These are phyloP conservation scores for Quercus wislizeni DNA, from an alignment of 306 rosid genomes.

Conservation along the genomic window DNA sequence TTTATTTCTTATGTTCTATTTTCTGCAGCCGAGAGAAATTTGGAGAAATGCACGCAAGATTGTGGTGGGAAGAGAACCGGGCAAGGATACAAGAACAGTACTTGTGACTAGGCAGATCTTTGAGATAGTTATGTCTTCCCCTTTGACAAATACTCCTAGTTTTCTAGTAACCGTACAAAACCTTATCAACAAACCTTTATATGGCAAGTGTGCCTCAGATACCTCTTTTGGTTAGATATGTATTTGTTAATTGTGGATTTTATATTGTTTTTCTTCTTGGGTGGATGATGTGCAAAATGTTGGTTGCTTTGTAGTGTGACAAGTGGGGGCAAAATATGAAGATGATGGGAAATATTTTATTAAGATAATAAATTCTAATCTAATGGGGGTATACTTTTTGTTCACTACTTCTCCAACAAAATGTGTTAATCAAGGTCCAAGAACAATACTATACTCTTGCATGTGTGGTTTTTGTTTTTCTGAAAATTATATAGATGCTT, in stretches of 20 bases:
- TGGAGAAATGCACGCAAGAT: slow-evolving; percentile 83
- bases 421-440: too few relatives aligned
- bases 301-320: slow-evolving; percentile 22
- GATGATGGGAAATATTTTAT: slow-evolving; percentile 31
- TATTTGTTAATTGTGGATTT: slow-evolving; percentile 37
- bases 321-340: slow-evolving; percentile 30
- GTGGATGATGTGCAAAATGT: slow-evolving; percentile 37
- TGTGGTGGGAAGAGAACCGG: slow-evolving; percentile 96
- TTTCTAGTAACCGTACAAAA: neutral
- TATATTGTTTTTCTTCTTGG: neutral
- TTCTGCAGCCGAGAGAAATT: slow-evolving; percentile 80
- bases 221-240: slow-evolving; percentile 21
- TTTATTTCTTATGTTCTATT: neutral
- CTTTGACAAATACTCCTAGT: neutral
- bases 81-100: slow-evolving; percentile 92
- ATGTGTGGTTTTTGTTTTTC: neutral
- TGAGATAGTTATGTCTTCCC: neutral
- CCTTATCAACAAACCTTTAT: slow-evolving; percentile 30
- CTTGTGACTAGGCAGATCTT: slow-evolving; percentile 36
- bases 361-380: slow-evolving; percentile 30
- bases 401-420: neutral
- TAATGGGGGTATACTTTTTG: slow-evolving; percentile 19
- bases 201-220: slow-evolving; percentile 15
- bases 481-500: too few relatives aligned
- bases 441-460: neutral